Evolutionary conservation across 257 asterid genomes (phyloP), one percentile per base, ranked within the genome.

Genomic region (Fraxinus quadrangulata): DNA sequence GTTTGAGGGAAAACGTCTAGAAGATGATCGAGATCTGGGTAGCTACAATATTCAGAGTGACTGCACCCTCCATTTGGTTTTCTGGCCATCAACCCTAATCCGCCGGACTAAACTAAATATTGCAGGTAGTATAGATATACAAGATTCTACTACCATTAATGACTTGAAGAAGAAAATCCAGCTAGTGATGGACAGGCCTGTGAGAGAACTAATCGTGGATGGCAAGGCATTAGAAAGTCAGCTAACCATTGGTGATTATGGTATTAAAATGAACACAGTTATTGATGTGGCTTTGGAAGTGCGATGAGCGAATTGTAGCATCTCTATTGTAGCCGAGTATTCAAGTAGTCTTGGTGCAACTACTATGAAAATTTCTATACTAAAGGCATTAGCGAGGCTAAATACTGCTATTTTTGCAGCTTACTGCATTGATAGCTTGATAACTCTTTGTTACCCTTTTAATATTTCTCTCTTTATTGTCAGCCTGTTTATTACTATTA

Each of bases 1-100:
- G 70, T 78, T 75, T 51, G 78, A 4, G 21, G 88, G 85, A 9
- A 79, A 73, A 70, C 0, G 4, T 19, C 74, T 81, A 5, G 11
- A 11, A n/a, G 65, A 81, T 70, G 28, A 37, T 36, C 42, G 40
- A 16, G 65, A 33, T 72, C 70, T 84, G 80, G 82, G 77, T 67
- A 73, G 76, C 76, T 81, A 79, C 69, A 65, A 54, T 76, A 75
- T 81, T 45, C 36, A 61, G 69, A 61, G 68, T 21, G 30, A 61
- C 68, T 61, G 68, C 16, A 61, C 68, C 23, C 68, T 61, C 31
- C 30, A 21, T 10, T 61, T 61, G 68, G 5, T 21, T 21, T 7
- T 61, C 5, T 61, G 68, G 68, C 68, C 68, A 24, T 61, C 68
- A 19, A 56, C 66, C 24, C 6, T 56, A 21, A 56, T 56, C 28